Percentiles rank a stretch among this genome's conserved stretches.
phyloP scores from a whole-genome alignment of 805 yeast genomes.

The Wickerhamia fluorescens region DNA sequence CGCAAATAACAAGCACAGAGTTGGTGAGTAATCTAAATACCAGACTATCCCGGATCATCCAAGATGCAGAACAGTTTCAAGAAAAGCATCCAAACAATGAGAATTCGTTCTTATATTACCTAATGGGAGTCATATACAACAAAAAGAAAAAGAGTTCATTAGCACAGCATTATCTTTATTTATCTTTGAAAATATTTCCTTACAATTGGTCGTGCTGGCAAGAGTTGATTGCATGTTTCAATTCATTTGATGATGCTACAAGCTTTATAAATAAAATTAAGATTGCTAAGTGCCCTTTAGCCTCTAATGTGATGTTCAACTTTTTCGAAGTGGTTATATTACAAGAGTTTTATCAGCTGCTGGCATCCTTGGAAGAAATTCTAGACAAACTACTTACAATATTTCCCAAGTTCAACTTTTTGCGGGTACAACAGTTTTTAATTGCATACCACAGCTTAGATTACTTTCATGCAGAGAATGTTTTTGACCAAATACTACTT shows the following conservation, averaged over 20 bases:
- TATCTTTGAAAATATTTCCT: conserved; percentile 63
- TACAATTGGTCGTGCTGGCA: conserved; percentile 94
- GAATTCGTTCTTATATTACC: conserved; percentile 58
- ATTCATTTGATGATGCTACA: conserved; percentile 55
- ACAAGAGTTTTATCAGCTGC: conserved; percentile 76
- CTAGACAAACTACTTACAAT: conserved; percentile 42
- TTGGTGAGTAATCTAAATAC: conserved; percentile 17
- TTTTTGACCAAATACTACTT: conserved; percentile 68
- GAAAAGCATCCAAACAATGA: conserved; percentile 15
- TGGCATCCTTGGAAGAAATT: conserved; percentile 42
- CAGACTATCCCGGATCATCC: conserved; percentile 27
- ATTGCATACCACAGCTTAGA: conserved; percentile 80
- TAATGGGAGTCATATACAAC: conserved; percentile 61
- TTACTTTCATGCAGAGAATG: conserved; percentile 67
- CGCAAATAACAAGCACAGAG: conserved; percentile 5
- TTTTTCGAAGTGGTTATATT: conserved; percentile 61
- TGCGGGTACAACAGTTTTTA: conserved; percentile 77
- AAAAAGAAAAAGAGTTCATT: conserved; percentile 51
- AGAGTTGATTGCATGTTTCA: conserved; percentile 60
- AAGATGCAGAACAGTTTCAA: conserved; percentile 29
- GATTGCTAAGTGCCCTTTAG: conserved; percentile 20
- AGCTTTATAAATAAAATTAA: conserved; percentile 31
- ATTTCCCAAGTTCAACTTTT: conserved; percentile 68
- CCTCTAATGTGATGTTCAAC: conserved; percentile 29
- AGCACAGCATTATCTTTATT: conserved; percentile 57